Evolutionary conservation across 2,329 filamentous ascomycete species (phyloP).

Genomic region (Colletotrichum sp.): DNA sequence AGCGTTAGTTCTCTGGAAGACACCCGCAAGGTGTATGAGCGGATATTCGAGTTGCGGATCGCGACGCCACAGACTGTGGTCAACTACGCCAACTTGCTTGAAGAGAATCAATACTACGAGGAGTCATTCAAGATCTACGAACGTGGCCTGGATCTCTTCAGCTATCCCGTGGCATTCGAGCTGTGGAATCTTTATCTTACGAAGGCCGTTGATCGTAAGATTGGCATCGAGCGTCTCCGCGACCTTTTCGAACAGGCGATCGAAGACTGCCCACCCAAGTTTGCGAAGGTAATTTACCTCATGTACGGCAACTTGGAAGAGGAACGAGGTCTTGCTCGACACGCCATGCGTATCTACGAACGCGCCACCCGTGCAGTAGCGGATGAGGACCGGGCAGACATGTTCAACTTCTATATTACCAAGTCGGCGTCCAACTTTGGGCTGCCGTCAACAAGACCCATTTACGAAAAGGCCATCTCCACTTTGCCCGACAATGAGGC

Average conservation of each 20-base stretch:
- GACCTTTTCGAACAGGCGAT: conserved; percentile 98
- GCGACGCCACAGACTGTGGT: conserved; percentile 98
- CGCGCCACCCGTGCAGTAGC: conserved; percentile 92
- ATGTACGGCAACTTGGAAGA: conserved; percentile 99
- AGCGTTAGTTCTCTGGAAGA: conserved; percentile 91
- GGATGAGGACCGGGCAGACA: conserved; percentile 92
- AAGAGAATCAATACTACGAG: conserved; percentile 94
- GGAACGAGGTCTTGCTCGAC: conserved; percentile 89
- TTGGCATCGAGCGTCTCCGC: conserved; percentile 89
- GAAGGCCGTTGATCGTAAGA: conserved; percentile 95
- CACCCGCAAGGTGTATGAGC: conserved; percentile 92
- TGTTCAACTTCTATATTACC: conserved; percentile 99
- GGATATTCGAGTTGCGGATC: conserved; percentile 97
- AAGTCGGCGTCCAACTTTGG: conserved; percentile 99
- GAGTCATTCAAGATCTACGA: conserved; percentile 99
- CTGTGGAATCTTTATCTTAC: conserved; percentile 98
- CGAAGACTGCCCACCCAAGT: conserved; percentile 92
- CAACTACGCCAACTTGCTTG: conserved; percentile 95
- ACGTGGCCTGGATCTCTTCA: conserved; percentile 95
- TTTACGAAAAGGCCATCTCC: conserved; percentile 95
- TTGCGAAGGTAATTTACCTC: conserved; percentile 93
- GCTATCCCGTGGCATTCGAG: conserved; percentile 96
- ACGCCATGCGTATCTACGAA: conserved; percentile 99
- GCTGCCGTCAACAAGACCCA: conserved; percentile 88
- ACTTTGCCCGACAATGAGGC: conserved; percentile 93